These are phyloP conservation scores for Termitomyces sp. DNA, from an alignment of 768 basidiomycete species.

Conservation along the genomic window DNA sequence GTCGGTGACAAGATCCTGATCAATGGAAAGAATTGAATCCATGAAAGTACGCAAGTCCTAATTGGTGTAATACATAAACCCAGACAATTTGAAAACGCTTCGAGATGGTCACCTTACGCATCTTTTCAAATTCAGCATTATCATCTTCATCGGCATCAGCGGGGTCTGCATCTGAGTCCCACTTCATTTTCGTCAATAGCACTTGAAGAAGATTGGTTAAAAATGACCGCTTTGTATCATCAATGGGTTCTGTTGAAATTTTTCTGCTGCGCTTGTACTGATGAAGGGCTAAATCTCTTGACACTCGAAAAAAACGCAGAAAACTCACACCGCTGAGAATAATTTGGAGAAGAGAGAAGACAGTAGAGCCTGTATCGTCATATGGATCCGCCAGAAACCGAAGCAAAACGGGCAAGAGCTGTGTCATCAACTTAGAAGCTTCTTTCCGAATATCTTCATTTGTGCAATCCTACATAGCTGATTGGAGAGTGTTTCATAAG, in stretches of 20 bases:
- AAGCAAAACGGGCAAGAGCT: slow-evolving; percentile 76
- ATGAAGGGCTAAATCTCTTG: not conserved
- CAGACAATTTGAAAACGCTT: not conserved
- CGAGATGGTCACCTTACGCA: slow-evolving; percentile 62
- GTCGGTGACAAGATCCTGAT: slow-evolving; percentile 78
- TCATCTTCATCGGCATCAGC: slow-evolving; percentile 90
- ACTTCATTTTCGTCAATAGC: slow-evolving; percentile 84
- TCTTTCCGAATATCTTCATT: slow-evolving; percentile 58
- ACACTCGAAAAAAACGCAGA: not conserved
- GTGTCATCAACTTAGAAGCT: slow-evolving; percentile 55
- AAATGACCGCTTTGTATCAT: slow-evolving; percentile 69
- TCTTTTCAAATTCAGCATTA: slow-evolving; percentile 69
- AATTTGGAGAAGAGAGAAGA: slow-evolving; percentile 75
- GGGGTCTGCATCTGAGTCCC: slow-evolving; percentile 75
- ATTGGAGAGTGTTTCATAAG: not conserved
- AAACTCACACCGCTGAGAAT: slow-evolving; percentile 67
- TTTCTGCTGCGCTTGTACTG: slow-evolving; percentile 80
- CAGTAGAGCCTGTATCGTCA: slow-evolving; percentile 82
- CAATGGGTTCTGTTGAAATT: slow-evolving; percentile 52
- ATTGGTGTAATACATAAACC: not conserved
- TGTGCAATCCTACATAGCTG: slow-evolving; percentile 44
- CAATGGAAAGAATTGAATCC: slow-evolving; percentile 83
- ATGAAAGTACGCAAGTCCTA: slow-evolving; percentile 83
- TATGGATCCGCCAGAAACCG: slow-evolving; percentile 87
- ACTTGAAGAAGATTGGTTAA: slow-evolving; percentile 72